Evolutionary conservation across 1,284 basidiomycete genomes (phyloP), one percentile per base, ranked within the genome.

Genomic region (Leccinum griseonigrum): DNA sequence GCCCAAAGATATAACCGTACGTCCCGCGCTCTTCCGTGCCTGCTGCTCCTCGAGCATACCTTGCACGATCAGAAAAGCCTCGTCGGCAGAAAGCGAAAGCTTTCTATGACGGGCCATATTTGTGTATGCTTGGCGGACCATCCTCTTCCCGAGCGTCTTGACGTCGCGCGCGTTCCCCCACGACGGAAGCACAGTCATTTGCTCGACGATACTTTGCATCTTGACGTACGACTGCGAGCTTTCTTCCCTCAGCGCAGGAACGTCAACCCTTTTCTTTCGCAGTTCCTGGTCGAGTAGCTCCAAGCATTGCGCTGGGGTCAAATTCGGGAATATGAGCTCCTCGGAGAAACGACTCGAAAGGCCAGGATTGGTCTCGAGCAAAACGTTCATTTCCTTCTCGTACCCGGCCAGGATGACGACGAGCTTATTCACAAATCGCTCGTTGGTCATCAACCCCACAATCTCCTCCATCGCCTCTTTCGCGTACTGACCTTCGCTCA

Each of bases 151-250:
- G 3, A 87, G 72, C 0, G 82, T 84, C 60, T 81, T 76, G 63
- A 88, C 77, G 61, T 87, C 85, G 9, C 87, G 79, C 0, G 83
- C 86, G 60, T 88, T 88, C 0, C 86, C 86, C 86, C 86, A 88
- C 2, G 80, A 81, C 5, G 78, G 74, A 1, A 86, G 73, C 1
- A 64, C 56, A 2, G 80, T 75, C 61, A 88, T 73, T n/a, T 77
- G 56, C 8, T 69, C 61, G 46, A 87, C 64, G 11, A 79, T 34
- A 2, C 63, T 60, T 28, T 70, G 69, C 75, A 85, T 77, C 29
- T 75, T 66, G 3, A 40, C 7, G 57, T 79, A 80, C 1, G 65
- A 60, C 0, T 34, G 1, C 1, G 75, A 80, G 0, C 69, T 60
- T 2, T 69, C 63, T 46, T 81, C 74, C 6, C 73, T 61, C 36